Conservation (phyloP, 257 asterid species). For the Gardenia jasminoides region DNA sequence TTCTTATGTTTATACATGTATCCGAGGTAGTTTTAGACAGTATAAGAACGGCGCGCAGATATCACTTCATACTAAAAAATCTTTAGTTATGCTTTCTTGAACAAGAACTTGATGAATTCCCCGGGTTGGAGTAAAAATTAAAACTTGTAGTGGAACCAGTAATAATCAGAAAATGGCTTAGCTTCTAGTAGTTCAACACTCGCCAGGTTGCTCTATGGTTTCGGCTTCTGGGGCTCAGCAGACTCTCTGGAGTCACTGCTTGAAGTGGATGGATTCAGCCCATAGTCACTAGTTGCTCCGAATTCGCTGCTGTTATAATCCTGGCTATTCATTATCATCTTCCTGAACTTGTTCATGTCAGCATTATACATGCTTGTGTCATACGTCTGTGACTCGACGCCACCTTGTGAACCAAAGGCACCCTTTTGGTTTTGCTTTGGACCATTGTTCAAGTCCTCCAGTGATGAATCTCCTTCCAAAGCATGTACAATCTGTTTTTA, state of each 20-base stretch:
- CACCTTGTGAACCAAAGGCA: constrained; percentile 16
- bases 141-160: background rate
- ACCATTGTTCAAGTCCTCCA: constrained; percentile 68
- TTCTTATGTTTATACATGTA: background rate
- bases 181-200: background rate
- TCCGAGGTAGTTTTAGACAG: background rate
- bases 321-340: constrained; percentile 58
- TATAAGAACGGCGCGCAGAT: background rate
- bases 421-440: constrained; percentile 41
- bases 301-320: constrained; percentile 57
- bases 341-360: constrained; percentile 74
- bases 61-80: background rate
- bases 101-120: background rate
- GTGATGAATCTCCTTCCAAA: constrained; percentile 69
- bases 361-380: constrained; percentile 81
- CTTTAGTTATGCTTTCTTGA: constrained; percentile 1
- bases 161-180: background rate
- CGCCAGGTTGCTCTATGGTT: constrained; percentile 3
- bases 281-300: constrained; percentile 63
- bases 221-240: constrained; percentile 14
- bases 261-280: constrained; percentile 51
- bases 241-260: constrained; percentile 37
- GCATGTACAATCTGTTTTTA: constrained; percentile 62
- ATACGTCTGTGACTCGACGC: constrained; percentile 25
- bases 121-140: background rate